A percentile compares a stretch with the other conserved stretches of the same genome.
Evolutionary conservation across 192 early-diverging fungal species (phyloP).

Genomic region (Endogone sp.): DNA sequence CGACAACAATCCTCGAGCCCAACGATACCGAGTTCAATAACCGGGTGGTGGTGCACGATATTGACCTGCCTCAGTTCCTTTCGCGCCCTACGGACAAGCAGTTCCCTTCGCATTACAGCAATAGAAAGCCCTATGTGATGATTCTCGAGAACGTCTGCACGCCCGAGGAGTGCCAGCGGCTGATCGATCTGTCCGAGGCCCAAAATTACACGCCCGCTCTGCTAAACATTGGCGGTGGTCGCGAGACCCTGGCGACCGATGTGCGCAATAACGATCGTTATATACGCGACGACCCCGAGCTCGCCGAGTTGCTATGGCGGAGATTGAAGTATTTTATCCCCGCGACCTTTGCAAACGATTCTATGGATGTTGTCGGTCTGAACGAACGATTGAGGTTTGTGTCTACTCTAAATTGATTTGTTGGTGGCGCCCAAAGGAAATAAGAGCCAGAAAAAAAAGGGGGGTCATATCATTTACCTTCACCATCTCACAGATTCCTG

Average conservation of each 20-base stretch:
- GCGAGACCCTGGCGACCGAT: slow-evolving; percentile 3
- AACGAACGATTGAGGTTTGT: slow-evolving; percentile 41
- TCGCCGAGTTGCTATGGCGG: slow-evolving; percentile 19
- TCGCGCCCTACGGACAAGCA: too few relatives aligned
- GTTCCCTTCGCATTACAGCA: too few relatives aligned
- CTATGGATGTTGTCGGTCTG: slow-evolving; percentile 18
- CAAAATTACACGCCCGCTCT: slow-evolving; percentile 28
- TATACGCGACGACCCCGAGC: slow-evolving; percentile 23
- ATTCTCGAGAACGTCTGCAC: slow-evolving; percentile 27
- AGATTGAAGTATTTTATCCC: slow-evolving; percentile 26
- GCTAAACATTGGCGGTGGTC: slow-evolving; percentile 23
- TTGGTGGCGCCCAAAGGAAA: too few relatives aligned
- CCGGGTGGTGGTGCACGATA: not conserved
- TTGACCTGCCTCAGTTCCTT: too few relatives aligned
- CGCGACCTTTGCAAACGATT: slow-evolving; percentile 2
- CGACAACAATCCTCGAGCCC: not conserved
- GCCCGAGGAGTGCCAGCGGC: slow-evolving; percentile 29
- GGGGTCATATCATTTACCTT: too few relatives aligned
- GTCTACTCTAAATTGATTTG: too few relatives aligned
- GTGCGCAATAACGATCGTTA: slow-evolving; percentile 13
- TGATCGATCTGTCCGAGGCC: slow-evolving; percentile 27
- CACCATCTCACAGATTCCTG: slow-evolving; percentile 20
- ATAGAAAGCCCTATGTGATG: too few relatives aligned
- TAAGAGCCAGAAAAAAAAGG: too few relatives aligned
- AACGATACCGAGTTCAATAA: not conserved